These are phyloP conservation scores for Starmerella vaccinii DNA, from an alignment of 805 yeast species.

Conservation along the genomic window DNA sequence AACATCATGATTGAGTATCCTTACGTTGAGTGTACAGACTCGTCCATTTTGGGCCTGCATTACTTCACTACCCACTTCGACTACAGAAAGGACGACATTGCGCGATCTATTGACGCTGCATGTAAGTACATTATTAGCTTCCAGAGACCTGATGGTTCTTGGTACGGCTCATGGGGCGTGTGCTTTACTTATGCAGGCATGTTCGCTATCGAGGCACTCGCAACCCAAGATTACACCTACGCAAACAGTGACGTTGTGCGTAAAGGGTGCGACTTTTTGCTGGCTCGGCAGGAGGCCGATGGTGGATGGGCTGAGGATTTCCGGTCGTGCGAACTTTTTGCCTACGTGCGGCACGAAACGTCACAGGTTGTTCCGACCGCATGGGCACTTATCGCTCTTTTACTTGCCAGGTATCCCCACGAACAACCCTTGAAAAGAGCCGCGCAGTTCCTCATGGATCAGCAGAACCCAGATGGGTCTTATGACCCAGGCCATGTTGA, in stretches of 20 bases:
- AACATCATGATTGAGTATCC: conserved; percentile 98
- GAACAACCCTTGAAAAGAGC: conserved; percentile 52
- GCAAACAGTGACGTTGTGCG: conserved; percentile 50
- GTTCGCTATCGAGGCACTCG: conserved; percentile 93
- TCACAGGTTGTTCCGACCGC: conserved; percentile 82
- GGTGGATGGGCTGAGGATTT: conserved; percentile 98
- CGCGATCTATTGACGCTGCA: conserved; percentile 62
- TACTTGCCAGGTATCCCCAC: conserved; percentile 74
- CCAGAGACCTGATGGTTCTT: conserved; percentile 77
- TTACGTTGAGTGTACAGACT: conserved; percentile 95
- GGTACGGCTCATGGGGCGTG: conserved; percentile 99
- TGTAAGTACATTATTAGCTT: conserved; percentile 55
- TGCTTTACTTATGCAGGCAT: conserved; percentile 92
- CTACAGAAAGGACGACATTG: conserved; percentile 58
- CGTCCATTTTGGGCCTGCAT: conserved; percentile 78
- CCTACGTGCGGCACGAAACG: conserved; percentile 53
- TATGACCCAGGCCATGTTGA: conserved; percentile 79
- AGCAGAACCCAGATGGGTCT: conserved; percentile 69
- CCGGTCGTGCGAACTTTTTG: conserved; percentile 74
- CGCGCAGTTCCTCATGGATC: conserved; percentile 46
- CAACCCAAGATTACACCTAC: conserved; percentile 57
- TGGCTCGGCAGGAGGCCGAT: conserved; percentile 62
- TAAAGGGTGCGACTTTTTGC: conserved; percentile 77
- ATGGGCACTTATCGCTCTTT: conserved; percentile 78
- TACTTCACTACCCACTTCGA: conserved; percentile 58